Evolutionary conservation across 192 early-diverging fungal genomes (phyloP), one percentile per base, ranked within the genome.

Genomic region (Geranomyces variabilis): DNA sequence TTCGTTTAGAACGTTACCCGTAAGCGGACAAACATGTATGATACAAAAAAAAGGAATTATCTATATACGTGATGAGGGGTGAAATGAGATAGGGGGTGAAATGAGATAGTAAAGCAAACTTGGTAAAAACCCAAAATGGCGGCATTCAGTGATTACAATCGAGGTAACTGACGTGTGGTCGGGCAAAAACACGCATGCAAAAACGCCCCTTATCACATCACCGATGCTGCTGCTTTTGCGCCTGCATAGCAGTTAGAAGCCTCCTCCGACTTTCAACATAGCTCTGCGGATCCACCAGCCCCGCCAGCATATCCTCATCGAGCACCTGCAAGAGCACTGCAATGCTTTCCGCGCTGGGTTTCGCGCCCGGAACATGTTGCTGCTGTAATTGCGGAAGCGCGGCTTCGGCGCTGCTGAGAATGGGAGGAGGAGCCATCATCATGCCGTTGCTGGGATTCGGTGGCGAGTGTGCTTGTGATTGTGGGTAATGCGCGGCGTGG

Each of bases 241-340:
- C 5, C 36, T 41, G 36, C 10, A 7, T 3, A 41, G 36, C 21
- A 63, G 34, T 63, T 30, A 33, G 10, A 3, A 41, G 36, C 36
- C 36, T 41, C 36, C 36, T 3, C 53, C 66, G 21, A 8, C 26
- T 7, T 28, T 34, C 34, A 0, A 68, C 14, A 55, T 68, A 68
- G 10, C 53, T 49, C 44, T 60, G 48, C 8, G 68, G 68, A 41
- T 58, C 57, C n/a, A 70, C 1, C 7, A 31, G 51, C 19, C 68
- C 68, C 58, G 31, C 17, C 57, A 70, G 5, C 33, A 70, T 55
- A 5, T 70, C 68, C 22, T 45, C 56, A 29, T 70, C 68, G 31
- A 70, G 26, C 17, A 17, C 21, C 33, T 26, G 49, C 46, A 53
- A 47, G 10, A 67, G 47, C 24, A 55, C 29, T 1, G 2, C 34